These are phyloP conservation scores for Lactarius indigo DNA, from an alignment of 768 basidiomycete species.

Conservation along the genomic window DNA sequence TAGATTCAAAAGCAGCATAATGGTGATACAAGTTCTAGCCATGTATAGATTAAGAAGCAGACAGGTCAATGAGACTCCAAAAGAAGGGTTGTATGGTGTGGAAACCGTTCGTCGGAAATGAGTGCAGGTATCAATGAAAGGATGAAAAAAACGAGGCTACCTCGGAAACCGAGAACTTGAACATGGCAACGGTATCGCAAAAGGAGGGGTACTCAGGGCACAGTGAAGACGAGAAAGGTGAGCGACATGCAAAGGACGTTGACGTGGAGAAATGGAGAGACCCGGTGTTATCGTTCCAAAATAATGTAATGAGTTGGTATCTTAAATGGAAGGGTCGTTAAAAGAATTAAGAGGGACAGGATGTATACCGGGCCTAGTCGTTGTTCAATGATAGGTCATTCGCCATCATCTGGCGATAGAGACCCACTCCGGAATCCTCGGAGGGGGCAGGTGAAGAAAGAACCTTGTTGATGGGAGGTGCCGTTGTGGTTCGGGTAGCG, in stretches of 20 bases:
- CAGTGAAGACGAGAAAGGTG: constrained; percentile 15
- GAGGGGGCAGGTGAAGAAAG: constrained; percentile 70
- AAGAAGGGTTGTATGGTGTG: constrained; percentile 23
- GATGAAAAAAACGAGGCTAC: constrained; percentile 8
- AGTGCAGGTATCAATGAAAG: constrained; percentile 22
- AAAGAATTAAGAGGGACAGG: constrained; percentile 30
- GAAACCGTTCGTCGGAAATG: constrained; percentile 23
- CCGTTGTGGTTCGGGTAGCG: constrained; percentile 40
- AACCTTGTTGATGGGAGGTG: constrained; percentile 38
- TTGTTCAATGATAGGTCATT: constrained; percentile 64
- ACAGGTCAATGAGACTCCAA: constrained; percentile 27
- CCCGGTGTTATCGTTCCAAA: constrained; percentile 25
- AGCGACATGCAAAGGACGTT: constrained; percentile 24
- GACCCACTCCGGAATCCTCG: constrained; percentile 79
- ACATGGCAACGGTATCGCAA: constrained; percentile 27
- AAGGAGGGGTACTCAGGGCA: constrained; percentile 22
- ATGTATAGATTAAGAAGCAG: constrained; percentile 30
- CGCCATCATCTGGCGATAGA: constrained; percentile 78
- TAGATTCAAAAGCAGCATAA: constrained; percentile 27
- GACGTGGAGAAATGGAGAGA: constrained; percentile 28
- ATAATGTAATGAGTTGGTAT: constrained; percentile 27
- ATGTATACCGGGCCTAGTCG: constrained; percentile 20
- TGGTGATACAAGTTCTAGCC: constrained; percentile 35
- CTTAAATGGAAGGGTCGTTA: constrained; percentile 15
- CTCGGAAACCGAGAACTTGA: constrained; percentile 15